Evolutionary conservation across 176 grass and related monocot species (phyloP), one percentile per base, ranked within the genome.

Genomic region (Eragrostis curvula): DNA sequence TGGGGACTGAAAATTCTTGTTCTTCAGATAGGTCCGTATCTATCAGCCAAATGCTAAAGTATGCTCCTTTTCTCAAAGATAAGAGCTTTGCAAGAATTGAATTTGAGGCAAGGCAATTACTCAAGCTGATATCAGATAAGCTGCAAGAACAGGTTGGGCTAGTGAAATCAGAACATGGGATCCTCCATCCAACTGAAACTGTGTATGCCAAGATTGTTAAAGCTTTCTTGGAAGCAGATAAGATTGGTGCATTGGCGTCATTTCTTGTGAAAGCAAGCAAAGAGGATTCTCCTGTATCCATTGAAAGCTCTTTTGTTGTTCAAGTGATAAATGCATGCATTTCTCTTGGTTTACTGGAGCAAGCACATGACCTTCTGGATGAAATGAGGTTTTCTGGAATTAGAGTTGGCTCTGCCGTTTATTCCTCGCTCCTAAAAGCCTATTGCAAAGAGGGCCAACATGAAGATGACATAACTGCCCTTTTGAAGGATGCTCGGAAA

Each of bases 331-430:
- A 87, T 83, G 85, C 83, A 64, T 97, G 92, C 68, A 92, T 97
- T 85, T 92, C 73, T 85, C 70, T 92, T 74, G 88, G 92, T 41
- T 89, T 94, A 65, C 77, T 89, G 77, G 90, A 97, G 56, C 77
- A 97, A 83, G 95, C 95, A 80, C 95, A 95, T 82, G 92, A 95
- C 57, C 85, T 98, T 78, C 81, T 98, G 60, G 92, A 98, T 59
- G 92, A 95, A 84, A 98, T 98, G 92, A 95, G 85, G 82, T 95
- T 89, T 87, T 86, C 84, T 82, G 88, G 88, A 89, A 87, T 98
- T 88, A 88, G 84, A 71, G 79, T 98, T 70, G 87, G 86, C 89
- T 92, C 90, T 49, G 86, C 82, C 27, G 78, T 88, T 88, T 98
- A 95, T 93, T 95, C 88, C 0, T 84, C 89, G 28, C 86, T 95